Conservation (phyloP, 1,139 yeast genomes). For the Taiozyma sp. region DNA sequence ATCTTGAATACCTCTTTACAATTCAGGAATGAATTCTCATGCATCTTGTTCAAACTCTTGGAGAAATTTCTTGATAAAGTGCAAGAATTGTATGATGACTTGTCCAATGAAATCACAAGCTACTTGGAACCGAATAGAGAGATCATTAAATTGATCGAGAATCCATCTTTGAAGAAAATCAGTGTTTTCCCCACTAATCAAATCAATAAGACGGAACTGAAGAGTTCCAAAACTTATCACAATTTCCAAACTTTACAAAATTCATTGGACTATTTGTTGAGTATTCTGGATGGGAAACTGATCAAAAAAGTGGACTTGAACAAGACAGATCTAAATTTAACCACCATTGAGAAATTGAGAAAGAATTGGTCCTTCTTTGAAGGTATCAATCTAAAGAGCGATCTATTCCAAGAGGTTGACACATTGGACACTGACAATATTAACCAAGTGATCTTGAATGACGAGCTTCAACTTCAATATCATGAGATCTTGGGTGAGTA, state of each 20-base stretch:
- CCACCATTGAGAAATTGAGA: slow-evolving; percentile 41
- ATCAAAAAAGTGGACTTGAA: slow-evolving; percentile 32
- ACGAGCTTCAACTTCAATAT: slow-evolving; percentile 40
- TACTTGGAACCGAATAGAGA: slow-evolving; percentile 20
- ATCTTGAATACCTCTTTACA: slow-evolving; percentile 55
- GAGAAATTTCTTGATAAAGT: slow-evolving; percentile 19
- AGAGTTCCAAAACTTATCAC: slow-evolving; percentile 24
- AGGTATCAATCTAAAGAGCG: slow-evolving; percentile 25
- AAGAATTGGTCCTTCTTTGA: slow-evolving; percentile 54
- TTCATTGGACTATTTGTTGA: slow-evolving; percentile 42
- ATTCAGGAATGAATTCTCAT: slow-evolving; percentile 28
- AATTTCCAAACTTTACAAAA: slow-evolving; percentile 41
- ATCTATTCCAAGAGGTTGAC: slow-evolving; percentile 24
- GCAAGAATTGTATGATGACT: slow-evolving; percentile 17
- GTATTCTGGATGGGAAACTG: slow-evolving; percentile 52
- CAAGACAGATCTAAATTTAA: slow-evolving; percentile 23
- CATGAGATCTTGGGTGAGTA: slow-evolving; percentile 26
- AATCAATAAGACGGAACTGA: slow-evolving; percentile 20
- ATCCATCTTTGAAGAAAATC: slow-evolving; percentile 3
- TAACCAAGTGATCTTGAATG: slow-evolving; percentile 31
- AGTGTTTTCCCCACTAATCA: slow-evolving; percentile 1
- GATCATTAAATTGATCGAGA: slow-evolving; percentile 8
- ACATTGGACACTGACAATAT: slow-evolving; percentile 14
- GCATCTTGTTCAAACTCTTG: slow-evolving; percentile 27
- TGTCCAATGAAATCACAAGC: slow-evolving; percentile 16